Conservation (phyloP, 805 yeast genomes). For the Metschnikowia santaceciliae region DNA sequence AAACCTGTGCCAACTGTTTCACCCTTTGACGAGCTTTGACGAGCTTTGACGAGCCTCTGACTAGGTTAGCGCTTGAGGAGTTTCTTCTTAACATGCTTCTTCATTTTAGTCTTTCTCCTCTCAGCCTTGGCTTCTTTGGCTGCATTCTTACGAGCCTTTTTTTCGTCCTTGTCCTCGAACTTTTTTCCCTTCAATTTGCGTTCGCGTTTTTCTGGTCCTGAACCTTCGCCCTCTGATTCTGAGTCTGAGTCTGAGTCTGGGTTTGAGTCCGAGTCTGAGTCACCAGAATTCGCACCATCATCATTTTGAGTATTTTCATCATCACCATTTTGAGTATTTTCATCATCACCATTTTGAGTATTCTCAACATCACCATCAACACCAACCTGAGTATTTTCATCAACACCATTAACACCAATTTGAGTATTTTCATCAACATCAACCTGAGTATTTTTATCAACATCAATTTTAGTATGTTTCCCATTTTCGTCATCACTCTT, state of each 20-base stretch:
- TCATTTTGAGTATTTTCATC: conserved; percentile 11
- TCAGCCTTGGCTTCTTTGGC: conserved; percentile 77
- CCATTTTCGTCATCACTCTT: conserved; percentile 11
- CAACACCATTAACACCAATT: conserved; percentile 4
- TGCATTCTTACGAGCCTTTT: conserved; percentile 68
- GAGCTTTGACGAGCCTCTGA: too few species aligned
- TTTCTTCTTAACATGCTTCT: conserved; percentile 78
- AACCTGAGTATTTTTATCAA: not conserved
- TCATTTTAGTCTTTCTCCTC: conserved; percentile 76
- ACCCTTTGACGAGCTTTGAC: too few species aligned
- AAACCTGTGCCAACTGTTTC: too few species aligned
- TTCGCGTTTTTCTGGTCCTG: conserved; percentile 22
- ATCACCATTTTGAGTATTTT: not conserved
- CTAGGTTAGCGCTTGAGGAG: conserved; percentile 41
- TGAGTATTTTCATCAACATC: not conserved
- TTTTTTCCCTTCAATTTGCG: conserved; percentile 61
- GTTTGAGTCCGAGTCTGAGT: conserved; percentile 26
- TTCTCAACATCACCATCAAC: not conserved
- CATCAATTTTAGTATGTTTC: too few species aligned
- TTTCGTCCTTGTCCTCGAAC: conserved; percentile 71
- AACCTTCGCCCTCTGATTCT: conserved; percentile 28
- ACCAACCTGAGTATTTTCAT: conserved; percentile 2
- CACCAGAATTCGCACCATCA: not conserved
- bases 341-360: conserved; percentile 10
- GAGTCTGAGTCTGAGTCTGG: conserved; percentile 19